These are phyloP conservation scores for Chloris gayana DNA, from an alignment of 176 grass and related monocot genomes.

Conservation along the genomic window DNA sequence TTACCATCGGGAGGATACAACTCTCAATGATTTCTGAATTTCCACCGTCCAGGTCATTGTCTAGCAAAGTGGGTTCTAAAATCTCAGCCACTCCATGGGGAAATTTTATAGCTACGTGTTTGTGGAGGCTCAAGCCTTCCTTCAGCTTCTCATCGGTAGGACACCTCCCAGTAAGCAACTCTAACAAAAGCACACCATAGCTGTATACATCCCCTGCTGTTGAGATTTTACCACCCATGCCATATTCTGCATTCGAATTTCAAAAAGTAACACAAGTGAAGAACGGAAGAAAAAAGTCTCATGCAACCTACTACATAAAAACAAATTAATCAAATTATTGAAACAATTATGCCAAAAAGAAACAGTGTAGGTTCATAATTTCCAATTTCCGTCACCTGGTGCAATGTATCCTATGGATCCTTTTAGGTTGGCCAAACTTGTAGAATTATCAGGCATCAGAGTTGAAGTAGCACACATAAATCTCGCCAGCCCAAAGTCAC, in stretches of 20 bases:
- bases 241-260: slow-evolving; percentile 43
- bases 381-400: too few relatives aligned
- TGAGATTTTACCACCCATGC: slow-evolving; percentile 35
- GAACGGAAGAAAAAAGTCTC: too few relatives aligned
- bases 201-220: slow-evolving; percentile 51
- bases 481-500: too few relatives aligned
- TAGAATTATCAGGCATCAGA: too few relatives aligned
- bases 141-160: slow-evolving; percentile 43
- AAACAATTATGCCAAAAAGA: too few relatives aligned
- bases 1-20: slow-evolving; percentile 36
- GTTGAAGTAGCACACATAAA: too few relatives aligned
- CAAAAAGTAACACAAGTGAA: background rate
- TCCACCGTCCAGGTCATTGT: slow-evolving; percentile 7
- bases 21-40: slow-evolving; percentile 3
- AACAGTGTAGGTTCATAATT: too few relatives aligned
- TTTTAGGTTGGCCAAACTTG: too few relatives aligned
- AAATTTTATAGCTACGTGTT: slow-evolving; percentile 24
- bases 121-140: slow-evolving; percentile 38
- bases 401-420: too few relatives aligned
- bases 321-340: too few relatives aligned
- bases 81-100: background rate
- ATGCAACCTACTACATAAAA: too few relatives aligned
- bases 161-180: slow-evolving; percentile 52
- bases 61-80: slow-evolving; percentile 7
- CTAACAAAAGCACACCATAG: slow-evolving; percentile 48